phyloP scores from a whole-genome alignment of 1,284 basidiomycete genomes.

The Lignosus rhinocerotis region DNA sequence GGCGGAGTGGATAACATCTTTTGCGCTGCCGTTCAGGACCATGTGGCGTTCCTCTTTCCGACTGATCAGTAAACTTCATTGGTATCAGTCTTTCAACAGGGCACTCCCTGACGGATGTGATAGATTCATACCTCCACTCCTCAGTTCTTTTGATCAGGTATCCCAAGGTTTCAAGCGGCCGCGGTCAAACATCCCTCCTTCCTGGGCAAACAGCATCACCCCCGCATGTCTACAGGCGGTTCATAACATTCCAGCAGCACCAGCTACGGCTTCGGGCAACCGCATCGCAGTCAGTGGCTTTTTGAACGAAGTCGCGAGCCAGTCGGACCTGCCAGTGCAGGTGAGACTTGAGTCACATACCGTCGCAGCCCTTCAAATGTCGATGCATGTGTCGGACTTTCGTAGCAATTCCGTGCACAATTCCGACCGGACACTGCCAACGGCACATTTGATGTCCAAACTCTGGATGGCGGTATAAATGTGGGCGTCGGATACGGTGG shows the following conservation, averaged over 20 bases:
- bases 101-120: neutral
- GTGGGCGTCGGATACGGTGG: neutral
- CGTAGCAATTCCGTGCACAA: neutral
- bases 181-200: slow-evolving; percentile 2
- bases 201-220: slow-evolving; percentile 37
- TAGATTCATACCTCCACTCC: neutral
- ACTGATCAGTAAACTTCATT: slow-evolving; percentile 28
- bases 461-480: neutral
- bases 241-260: slow-evolving; percentile 50
- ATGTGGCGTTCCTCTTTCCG: slow-evolving; percentile 41
- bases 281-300: slow-evolving; percentile 57
- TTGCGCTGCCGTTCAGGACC: slow-evolving; percentile 39
- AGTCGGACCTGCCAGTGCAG: slow-evolving; percentile 49
- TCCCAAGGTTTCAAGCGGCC: neutral
- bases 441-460: neutral
- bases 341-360: slow-evolving; percentile 26
- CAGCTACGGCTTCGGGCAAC: slow-evolving; percentile 43
- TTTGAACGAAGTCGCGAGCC: slow-evolving; percentile 50
- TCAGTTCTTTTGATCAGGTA: neutral
- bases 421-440: neutral
- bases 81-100: no score
- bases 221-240: slow-evolving; percentile 53
- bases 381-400: slow-evolving; percentile 32
- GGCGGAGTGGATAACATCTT: slow-evolving; percentile 36
- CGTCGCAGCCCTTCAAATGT: neutral